Evolutionary conservation across 768 basidiomycete species (phyloP), one percentile per base, ranked within the genome.

Genomic region (Panus rudis): DNA sequence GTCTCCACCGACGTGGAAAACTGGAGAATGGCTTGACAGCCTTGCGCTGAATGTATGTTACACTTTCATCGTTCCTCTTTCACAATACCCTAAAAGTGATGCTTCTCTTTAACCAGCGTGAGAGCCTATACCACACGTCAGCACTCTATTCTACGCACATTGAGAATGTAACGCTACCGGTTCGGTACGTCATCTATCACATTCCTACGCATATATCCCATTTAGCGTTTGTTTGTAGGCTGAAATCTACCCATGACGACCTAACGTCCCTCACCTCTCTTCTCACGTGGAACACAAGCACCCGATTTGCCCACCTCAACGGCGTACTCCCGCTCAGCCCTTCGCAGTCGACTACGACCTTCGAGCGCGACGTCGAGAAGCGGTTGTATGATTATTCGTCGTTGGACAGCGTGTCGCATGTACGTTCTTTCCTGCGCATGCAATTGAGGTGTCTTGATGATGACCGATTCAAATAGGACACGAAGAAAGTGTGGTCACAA

Each of bases 251-350:
- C 21, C 41, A 44, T 7, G 53, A 72, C 11, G 60, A 73, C 13
- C 59, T 88, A 24, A 55, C 68, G 12, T 69, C 61, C 32, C 52
- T 78, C 30, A 68, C 64, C 19, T 55, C 64, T 3, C 69, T 71
- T 32, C 61, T 87, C 32, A 78, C 76, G 47, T 72, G 72, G 67
- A 67, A 71, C 17, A 74, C 70, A 22, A 62, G 66, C 26, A 70
- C 72, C 32, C 73, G 72, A 2, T 78, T 86, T 47, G 69, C 69
- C 25, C 65, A 76, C 38, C 68, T 89, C 12, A 62, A 63, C 40
- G 85, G 85, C 6, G 59, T 65, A 4, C 69, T 81, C 42, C 78
- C 76, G 3, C 54, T 74, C 41, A 56, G 16, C 53, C 57, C 39
- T 30, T 42, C 43, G 14, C 53, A 12, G 4, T 37, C 7, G 33